Evolutionary conservation across 2,329 filamentous ascomycete genomes (phyloP), one percentile per base, ranked within the genome.

Genomic region (Aspergillus sp.): DNA sequence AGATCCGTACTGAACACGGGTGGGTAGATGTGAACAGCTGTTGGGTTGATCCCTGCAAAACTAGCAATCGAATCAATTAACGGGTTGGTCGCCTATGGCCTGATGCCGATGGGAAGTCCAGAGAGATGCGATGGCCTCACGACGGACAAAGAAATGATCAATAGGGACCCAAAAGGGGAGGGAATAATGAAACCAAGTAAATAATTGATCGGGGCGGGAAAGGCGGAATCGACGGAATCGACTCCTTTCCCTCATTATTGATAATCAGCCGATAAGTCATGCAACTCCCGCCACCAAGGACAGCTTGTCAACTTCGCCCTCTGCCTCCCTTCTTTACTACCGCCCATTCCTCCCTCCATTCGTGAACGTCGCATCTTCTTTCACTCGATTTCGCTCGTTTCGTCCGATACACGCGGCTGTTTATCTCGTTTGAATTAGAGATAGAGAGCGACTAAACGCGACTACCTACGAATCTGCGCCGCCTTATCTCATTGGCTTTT

Each of bases 301-400:
- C 66, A 68, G 61, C 64, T 67, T 68, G 66, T 67, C 66, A 63
- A 68, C 66, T 68, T 68, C 62, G 18, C 29, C 26, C 26, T 29
- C 7, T 26, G 50, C 56, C 53, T 32, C 52, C 58, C 60, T 61
- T 63, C 54, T 56, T 52, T 51, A 55, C 29, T 57, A 24, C 49
- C 29, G 54, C 57, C 29, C 54, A 39, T 55, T 55, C 26, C 49
- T 45, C 39, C 46, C 46, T 36, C 46, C 42, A 12, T 50, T 56
- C 22, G 47, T 31, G n/a, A 18, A 5, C 49, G 49, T 57, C 51
- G 26, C 29, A 52, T 54, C 39, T 29, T 29, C 32, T 51, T 36
- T 36, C n/a, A 4, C 54, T 49, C 42, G n/a, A 26, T 24, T 55
- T 39, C 32, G 36, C 36, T 50, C 39, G 18, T 42, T 49, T 36